Conservation (phyloP, 306 rosid species). For the apple (Malus domestica) region ASM211411v1 NC_041791.1:17879501-17880000, state of each 20-base stretch:
- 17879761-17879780: background rate
- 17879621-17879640: no score
- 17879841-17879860: background rate
- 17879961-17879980: background rate
- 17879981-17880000: background rate
- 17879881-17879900: background rate
- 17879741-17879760: no score
- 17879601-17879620: no score
- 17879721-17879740: background rate
- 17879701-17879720: no score
- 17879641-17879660: no score
- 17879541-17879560: background rate
- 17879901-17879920: background rate
- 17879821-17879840: no score
- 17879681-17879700: background rate
- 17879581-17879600: background rate
- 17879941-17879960: background rate
- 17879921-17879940: background rate
- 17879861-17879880: background rate
- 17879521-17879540: background rate
- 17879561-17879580: background rate
- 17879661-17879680: no score
- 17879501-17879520: background rate
- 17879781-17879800: no score
- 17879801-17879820: background rate